Conservation (phyloP, 2,329 filamentous ascomycete species). For the Fonsecaea pugnacius region DNA sequence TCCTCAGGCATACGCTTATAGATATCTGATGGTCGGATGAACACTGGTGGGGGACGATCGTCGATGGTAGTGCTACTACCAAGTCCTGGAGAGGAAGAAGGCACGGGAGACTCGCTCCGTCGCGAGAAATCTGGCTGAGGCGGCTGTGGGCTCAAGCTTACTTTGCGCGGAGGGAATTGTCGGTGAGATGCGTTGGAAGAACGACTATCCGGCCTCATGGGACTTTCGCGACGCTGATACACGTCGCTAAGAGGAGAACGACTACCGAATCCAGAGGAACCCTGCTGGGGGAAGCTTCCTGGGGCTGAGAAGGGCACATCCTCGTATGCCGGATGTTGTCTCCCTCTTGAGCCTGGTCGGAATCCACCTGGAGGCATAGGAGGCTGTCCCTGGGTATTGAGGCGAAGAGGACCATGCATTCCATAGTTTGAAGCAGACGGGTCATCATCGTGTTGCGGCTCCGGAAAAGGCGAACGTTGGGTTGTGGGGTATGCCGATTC, state of each 20-base stretch:
- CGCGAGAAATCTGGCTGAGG: conserved; percentile 20
- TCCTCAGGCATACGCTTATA: conserved; percentile 75
- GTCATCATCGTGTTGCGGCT: conserved; percentile 31
- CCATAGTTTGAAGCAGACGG: conserved; percentile 17
- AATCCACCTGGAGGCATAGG: conserved; percentile 34
- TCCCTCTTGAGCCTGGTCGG: conserved; percentile 35
- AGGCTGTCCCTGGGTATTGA: conserved; percentile 31
- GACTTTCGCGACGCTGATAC: conserved; percentile 30
- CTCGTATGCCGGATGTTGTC: conserved; percentile 26
- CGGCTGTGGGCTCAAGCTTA: conserved; percentile 60
- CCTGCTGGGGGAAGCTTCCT: conserved; percentile 25
- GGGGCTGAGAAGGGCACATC: conserved; percentile 30
- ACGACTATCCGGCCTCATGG: conserved; percentile 36
- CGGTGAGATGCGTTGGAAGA: conserved; percentile 33
- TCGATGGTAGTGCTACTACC: conserved; percentile 8
- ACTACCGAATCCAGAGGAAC: conserved; percentile 26
- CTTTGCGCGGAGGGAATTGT: conserved; percentile 65
- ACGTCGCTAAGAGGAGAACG: conserved; percentile 37
- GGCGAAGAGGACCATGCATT: conserved; percentile 27
- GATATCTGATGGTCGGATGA: conserved; percentile 76
- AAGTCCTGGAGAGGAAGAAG: conserved; percentile 6
- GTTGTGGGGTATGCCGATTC: conserved; percentile 34
- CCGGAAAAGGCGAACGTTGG: conserved; percentile 32
- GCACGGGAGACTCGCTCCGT: conserved; percentile 8
- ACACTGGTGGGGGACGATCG: conserved; percentile 40